A percentile compares a stretch with the other conserved stretches of the same genome.
Conservation (phyloP, 179 eudicot species). For the Beta lomatogona region DNA sequence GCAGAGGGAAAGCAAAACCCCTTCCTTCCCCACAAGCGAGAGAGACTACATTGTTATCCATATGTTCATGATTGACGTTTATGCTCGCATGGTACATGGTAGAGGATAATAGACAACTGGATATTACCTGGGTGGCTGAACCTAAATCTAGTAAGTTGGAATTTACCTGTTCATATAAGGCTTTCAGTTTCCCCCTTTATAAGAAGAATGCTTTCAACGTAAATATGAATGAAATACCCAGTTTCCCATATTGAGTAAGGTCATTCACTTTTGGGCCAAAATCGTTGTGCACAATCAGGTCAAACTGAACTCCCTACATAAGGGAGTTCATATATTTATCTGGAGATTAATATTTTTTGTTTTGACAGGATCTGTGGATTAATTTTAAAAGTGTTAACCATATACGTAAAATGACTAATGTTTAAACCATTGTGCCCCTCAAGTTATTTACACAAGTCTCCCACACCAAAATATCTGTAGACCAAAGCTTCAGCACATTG, state of each 20-base stretch:
- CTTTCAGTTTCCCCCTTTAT: too few relatives aligned
- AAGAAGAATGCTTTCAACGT: not conserved
- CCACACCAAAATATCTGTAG: not conserved
- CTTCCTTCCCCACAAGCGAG: too few relatives aligned
- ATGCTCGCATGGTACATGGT: too few relatives aligned
- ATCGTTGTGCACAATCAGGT: not conserved
- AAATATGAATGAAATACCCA: not conserved
- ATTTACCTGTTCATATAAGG: not conserved
- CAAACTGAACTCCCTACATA: constrained; percentile 2
- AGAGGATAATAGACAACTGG: not conserved
- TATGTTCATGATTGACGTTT: too few relatives aligned
- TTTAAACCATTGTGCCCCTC: too few relatives aligned
- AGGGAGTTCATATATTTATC: not conserved
- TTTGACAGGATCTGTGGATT: too few relatives aligned
- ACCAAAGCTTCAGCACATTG: not conserved
- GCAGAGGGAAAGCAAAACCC: too few relatives aligned
- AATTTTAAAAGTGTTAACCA: not conserved
- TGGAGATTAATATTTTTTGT: too few relatives aligned
- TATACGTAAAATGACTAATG: not conserved
- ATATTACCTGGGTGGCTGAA: not conserved
- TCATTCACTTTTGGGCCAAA: not conserved
- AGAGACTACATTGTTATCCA: too few relatives aligned
- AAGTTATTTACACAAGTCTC: too few relatives aligned
- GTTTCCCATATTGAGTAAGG: too few relatives aligned
- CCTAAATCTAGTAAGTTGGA: not conserved